Evolutionary conservation across 2,329 filamentous ascomycete genomes (phyloP).

Genomic region (Davidsoniella australis): DNA sequence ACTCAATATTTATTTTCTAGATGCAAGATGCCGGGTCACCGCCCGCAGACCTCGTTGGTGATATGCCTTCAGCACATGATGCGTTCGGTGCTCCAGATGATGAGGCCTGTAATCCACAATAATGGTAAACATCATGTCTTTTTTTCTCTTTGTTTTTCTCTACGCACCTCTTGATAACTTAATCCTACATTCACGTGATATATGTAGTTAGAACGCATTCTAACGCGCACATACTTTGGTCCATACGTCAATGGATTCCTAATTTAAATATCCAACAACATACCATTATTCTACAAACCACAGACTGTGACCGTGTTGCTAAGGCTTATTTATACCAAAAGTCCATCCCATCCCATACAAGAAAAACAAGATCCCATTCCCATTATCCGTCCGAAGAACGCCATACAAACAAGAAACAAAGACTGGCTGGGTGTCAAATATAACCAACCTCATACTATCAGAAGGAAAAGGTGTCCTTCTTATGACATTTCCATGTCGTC

Average conservation of each 20-base stretch:
- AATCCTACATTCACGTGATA: background rate
- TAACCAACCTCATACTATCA: background rate
- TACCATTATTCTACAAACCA: background rate
- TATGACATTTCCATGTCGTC: conserved; percentile 13
- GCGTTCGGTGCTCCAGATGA: conserved; percentile 44
- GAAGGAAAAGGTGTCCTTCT: conserved; percentile 2
- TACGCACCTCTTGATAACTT: no score
- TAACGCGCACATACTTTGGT: background rate
- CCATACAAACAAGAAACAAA: background rate
- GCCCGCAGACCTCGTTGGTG: conserved; percentile 76
- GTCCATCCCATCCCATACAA: background rate
- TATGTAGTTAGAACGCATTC: background rate
- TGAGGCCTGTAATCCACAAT: conserved; percentile 42
- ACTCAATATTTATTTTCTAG: conserved; percentile 27
- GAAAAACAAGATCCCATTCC: background rate
- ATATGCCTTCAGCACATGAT: conserved; percentile 71
- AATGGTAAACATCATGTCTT: conserved; percentile 14
- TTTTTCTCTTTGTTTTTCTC: no score
- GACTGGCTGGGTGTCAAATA: background rate
- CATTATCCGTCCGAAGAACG: no score
- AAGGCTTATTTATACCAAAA: background rate
- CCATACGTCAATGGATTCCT: conserved; percentile 9
- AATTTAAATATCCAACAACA: background rate
- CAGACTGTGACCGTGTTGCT: background rate
- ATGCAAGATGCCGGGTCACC: conserved; percentile 95